These are phyloP conservation scores for Viola pubescens DNA, from an alignment of 441 rosid species.

Conservation along the genomic window DNA sequence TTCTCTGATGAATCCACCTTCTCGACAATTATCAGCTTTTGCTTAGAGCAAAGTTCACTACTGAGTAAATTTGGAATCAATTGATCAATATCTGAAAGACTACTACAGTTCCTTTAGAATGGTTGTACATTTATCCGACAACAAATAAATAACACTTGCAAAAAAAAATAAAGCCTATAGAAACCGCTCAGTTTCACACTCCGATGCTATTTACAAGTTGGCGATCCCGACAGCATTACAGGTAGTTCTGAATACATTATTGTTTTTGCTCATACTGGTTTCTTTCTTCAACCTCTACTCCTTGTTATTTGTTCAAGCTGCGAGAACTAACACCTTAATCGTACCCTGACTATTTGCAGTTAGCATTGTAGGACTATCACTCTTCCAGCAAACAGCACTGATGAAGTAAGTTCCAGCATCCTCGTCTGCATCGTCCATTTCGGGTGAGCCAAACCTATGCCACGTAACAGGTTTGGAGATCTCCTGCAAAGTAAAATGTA, in stretches of 20 bases:
- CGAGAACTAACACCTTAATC: conserved; percentile 80
- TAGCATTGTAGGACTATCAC: conserved; percentile 87
- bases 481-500: conserved; percentile 43
- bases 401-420: conserved; percentile 87
- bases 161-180: too few species aligned
- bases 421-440: conserved; percentile 78
- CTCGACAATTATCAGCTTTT: too few species aligned
- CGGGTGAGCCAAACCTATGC: conserved; percentile 88
- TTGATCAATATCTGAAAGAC: too few species aligned
- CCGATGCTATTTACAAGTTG: conserved; percentile 5
- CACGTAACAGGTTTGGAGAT: conserved; percentile 76
- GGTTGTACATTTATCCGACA: too few species aligned
- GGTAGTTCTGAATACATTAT: not conserved
- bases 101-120: too few species aligned
- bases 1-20: too few species aligned
- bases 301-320: conserved; percentile 38
- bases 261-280: not conserved
- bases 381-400: conserved; percentile 99
- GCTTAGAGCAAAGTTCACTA: too few species aligned
- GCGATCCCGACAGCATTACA: not conserved
- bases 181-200: not conserved
- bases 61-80: too few species aligned
- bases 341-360: conserved; percentile 99
- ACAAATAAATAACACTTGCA: too few species aligned
- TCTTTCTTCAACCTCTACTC: not conserved